Percentiles rank a stretch among this genome's conserved stretches.
Conservation (phyloP, 2,329 filamentous ascomycete species). For the Phyllosticta citriasiana region DNA sequence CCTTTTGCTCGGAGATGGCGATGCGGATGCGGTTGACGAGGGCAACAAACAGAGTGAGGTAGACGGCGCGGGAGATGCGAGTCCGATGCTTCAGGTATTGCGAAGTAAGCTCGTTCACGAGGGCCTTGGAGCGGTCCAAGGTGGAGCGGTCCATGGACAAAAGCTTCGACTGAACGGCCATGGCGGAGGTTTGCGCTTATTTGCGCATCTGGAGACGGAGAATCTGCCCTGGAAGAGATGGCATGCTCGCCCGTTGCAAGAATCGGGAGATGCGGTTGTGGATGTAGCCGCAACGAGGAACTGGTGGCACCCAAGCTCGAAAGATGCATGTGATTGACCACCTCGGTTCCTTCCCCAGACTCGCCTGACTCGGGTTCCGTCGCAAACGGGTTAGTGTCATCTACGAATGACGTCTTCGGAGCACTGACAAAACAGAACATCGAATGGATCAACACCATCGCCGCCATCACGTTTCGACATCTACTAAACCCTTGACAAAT, state of each 20-base stretch:
- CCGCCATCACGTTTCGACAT: background rate
- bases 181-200: slow-evolving; percentile 12
- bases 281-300: slow-evolving; percentile 6
- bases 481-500: no score
- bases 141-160: slow-evolving; percentile 25
- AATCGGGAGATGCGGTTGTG: background rate
- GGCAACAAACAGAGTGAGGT: slow-evolving; percentile 32
- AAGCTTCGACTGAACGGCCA: slow-evolving; percentile 33
- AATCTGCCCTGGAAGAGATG: background rate
- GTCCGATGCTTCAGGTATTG: slow-evolving; percentile 31
- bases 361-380: slow-evolving; percentile 2
- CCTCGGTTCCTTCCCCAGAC: slow-evolving; percentile 10
- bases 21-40: slow-evolving; percentile 69
- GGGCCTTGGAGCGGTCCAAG: slow-evolving; percentile 24
- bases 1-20: slow-evolving; percentile 88
- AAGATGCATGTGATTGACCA: slow-evolving; percentile 8
- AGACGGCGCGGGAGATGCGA: slow-evolving; percentile 32
- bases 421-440: background rate
- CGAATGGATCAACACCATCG: background rate
- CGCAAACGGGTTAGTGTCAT: background rate
- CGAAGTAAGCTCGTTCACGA: slow-evolving; percentile 27
- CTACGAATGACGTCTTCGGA: background rate
- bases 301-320: background rate
- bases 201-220: slow-evolving; percentile 1
- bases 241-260: slow-evolving; percentile 7